Evolutionary conservation across 2,329 filamentous ascomycete species (phyloP), one percentile per base, ranked within the genome.

Genomic region (Bipolaris oryzae): DNA sequence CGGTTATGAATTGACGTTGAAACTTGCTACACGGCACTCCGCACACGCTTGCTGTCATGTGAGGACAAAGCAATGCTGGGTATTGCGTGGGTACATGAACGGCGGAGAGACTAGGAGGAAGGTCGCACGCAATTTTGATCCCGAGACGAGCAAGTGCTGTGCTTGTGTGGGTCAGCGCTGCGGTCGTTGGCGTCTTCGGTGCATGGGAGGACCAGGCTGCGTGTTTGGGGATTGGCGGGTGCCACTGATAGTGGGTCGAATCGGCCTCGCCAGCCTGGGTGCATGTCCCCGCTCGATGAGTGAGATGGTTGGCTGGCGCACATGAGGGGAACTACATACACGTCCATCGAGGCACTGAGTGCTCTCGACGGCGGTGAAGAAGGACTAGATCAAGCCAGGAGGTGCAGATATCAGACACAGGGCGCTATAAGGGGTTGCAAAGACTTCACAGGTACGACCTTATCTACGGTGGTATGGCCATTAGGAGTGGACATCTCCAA

Each of bases 111-210:
- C 64, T 66, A 60, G 59, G 59, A 57, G 61, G 57, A 64, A 66
- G 62, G 68, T 72, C 71, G 71, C 73, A 75, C 71, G 65, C 61
- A 74, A 74, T 72, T 74, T 75, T 75, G 72, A 71, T 74, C 72
- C 69, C 70, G 70, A 68, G 73, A 74, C 69, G 67, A 67, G 64
- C 61, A 56, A 58, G 55, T 57, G 66, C 68, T 75, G 73, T 74
- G 71, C 70, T 68, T 68, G 56, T 68, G 73, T 75, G 72, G 71
- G 71, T 64, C 73, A 62, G 64, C 60, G 63, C 55, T 61, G 66
- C 67, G 67, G 71, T 71, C 60, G 58, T 66, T 62, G 66, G 63
- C 57, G 67, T 58, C 58, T 60, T 63, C 61, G 46, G 46, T 58
- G 57, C 57, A 62, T 62, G 58, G 50, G 50, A 63, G 55, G 48